These are phyloP conservation scores for Dovyalis caffra DNA, from an alignment of 345 rosid species.

Conservation along the genomic window DNA sequence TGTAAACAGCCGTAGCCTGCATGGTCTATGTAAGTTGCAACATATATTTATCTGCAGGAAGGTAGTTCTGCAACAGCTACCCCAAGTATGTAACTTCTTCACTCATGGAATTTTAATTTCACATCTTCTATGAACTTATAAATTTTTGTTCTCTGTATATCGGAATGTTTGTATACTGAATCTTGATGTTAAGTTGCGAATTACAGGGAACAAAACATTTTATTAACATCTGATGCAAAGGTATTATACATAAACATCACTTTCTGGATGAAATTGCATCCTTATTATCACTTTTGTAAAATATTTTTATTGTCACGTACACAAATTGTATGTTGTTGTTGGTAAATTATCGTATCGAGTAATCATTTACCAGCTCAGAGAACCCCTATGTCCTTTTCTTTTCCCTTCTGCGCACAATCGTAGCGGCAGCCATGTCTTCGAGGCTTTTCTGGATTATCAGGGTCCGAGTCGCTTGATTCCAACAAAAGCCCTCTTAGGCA, in stretches of 20 bases:
- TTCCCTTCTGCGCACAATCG: conserved; percentile 39
- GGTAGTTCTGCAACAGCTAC: not conserved
- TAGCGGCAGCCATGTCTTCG: conserved; percentile 72
- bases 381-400: conserved; percentile 39
- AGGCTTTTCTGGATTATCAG: conserved; percentile 65
- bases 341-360: not conserved
- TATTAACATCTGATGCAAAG: conserved; percentile 13
- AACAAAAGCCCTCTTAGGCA: conserved; percentile 75
- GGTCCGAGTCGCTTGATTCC: conserved; percentile 73
- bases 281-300: conserved; percentile 22
- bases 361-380: conserved; percentile 17
- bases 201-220: conserved; percentile 10
- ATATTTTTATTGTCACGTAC: not conserved
- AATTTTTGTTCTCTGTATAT: not conserved
- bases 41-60: conserved; percentile 16
- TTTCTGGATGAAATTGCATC: conserved; percentile 25
- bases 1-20: not conserved
- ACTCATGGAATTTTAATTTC: conserved; percentile 3
- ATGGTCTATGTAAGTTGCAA: conserved; percentile 19
- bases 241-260: not conserved
- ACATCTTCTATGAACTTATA: not conserved
- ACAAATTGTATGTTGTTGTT: not conserved
- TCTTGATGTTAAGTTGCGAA: not conserved
- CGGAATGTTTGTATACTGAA: not conserved
- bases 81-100: conserved; percentile 18